Evolutionary conservation across 352 stramenopile genomes (phyloP).

Genomic region (Phytophthora ramorum): DNA sequence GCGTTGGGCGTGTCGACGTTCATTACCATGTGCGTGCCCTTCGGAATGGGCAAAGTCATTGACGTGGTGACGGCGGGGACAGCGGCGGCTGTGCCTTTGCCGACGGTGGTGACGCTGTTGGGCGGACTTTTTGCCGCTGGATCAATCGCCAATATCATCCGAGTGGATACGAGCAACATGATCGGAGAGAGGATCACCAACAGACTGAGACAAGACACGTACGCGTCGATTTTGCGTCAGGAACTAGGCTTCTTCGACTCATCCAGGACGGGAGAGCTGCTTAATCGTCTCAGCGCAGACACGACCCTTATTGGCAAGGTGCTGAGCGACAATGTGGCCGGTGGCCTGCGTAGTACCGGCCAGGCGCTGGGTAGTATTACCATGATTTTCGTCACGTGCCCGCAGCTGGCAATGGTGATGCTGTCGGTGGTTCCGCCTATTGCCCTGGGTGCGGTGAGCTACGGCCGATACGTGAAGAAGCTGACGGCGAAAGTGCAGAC

Average conservation of each 20-base stretch:
- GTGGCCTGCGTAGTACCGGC: slow-evolving; percentile 78
- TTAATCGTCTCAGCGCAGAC: slow-evolving; percentile 92
- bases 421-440: slow-evolving; percentile 92
- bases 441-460: slow-evolving; percentile 86
- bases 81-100: slow-evolving; percentile 46
- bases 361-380: slow-evolving; percentile 87
- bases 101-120: slow-evolving; percentile 60
- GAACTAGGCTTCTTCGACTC: slow-evolving; percentile 93
- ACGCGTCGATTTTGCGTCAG: slow-evolving; percentile 84
- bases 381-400: slow-evolving; percentile 93
- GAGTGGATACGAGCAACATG: slow-evolving; percentile 86
- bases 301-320: slow-evolving; percentile 92
- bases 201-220: slow-evolving; percentile 78
- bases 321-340: slow-evolving; percentile 91
- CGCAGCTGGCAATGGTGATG: slow-evolving; percentile 91
- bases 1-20: slow-evolving; percentile 70
- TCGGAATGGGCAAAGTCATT: slow-evolving; percentile 86
- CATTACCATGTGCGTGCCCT: slow-evolving; percentile 81
- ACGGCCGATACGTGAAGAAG: slow-evolving; percentile 89
- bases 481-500: slow-evolving; percentile 92
- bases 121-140: slow-evolving; percentile 74
- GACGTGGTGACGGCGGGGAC: slow-evolving; percentile 67
- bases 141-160: slow-evolving; percentile 74
- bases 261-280: slow-evolving; percentile 89
- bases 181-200: slow-evolving; percentile 88